Conservation (phyloP, 73 alveolate genomes). For the Paraurostyla sp. region DNA sequence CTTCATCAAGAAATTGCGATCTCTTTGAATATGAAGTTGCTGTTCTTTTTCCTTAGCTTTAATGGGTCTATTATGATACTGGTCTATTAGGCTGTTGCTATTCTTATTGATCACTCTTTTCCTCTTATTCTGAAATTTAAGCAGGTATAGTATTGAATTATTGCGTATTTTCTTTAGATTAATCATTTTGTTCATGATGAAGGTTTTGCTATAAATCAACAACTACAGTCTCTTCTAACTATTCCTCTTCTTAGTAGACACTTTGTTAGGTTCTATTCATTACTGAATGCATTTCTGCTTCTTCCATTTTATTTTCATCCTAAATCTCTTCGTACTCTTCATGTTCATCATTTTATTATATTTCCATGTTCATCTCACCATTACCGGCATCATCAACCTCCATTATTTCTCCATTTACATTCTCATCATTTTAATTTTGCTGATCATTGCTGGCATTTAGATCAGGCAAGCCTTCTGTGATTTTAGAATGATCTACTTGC, state of each 20-base stretch:
- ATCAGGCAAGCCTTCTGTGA: not conserved
- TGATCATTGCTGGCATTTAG: not conserved
- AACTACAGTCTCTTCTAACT: not conserved
- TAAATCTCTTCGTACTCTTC: slow-evolving; percentile 17
- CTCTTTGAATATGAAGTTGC: not conserved
- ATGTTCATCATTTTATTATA: not conserved
- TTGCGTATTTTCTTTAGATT: not conserved
- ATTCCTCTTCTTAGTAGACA: not conserved
- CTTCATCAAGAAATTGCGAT: not conserved
- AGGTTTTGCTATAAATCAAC: not conserved
- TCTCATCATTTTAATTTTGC: not conserved
- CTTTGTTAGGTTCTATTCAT: not conserved
- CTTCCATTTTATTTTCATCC: not conserved
- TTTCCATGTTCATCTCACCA: not conserved
- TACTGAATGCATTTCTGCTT: not conserved
- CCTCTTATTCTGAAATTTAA: too few species aligned
- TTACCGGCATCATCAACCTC: not conserved
- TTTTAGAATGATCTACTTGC: not conserved
- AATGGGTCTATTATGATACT: too few species aligned
- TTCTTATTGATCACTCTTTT: too few species aligned
- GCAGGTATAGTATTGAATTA: too few species aligned
- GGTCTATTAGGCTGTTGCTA: too few species aligned
- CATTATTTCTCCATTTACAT: not conserved
- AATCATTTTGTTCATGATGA: not conserved
- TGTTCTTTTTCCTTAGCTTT: too few species aligned